Evolutionary conservation across 108 stramenopile species (phyloP).

Genomic region (Cylindrotheca fusiformis): DNA sequence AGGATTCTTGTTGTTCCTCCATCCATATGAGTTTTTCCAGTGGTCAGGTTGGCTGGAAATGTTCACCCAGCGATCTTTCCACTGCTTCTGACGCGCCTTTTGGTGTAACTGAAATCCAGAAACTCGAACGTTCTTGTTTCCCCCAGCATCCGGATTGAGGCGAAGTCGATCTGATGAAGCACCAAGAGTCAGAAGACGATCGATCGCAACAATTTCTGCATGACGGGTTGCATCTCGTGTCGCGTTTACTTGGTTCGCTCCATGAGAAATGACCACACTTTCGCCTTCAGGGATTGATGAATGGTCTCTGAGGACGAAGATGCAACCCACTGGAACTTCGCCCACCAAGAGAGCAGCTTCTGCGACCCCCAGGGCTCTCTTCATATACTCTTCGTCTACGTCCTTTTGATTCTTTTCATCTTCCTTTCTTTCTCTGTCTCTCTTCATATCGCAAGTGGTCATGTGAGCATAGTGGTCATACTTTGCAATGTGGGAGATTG

Average conservation of each 20-base stretch:
- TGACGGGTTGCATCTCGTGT: slow-evolving; percentile 82
- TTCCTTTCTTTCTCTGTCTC: not conserved
- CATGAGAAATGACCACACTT: slow-evolving; percentile 77
- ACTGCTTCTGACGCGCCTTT: slow-evolving; percentile 18
- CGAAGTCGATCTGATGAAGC: slow-evolving; percentile 62
- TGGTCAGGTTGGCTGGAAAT: slow-evolving; percentile 36
- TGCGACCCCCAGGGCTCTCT: slow-evolving; percentile 65
- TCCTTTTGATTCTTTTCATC: slow-evolving; percentile 4
- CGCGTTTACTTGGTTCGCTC: slow-evolving; percentile 87
- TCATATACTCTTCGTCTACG: slow-evolving; percentile 69
- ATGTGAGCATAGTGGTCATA: no score
- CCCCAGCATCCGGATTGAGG: slow-evolving; percentile 35
- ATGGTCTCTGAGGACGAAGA: slow-evolving; percentile 52
- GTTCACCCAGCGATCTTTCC: slow-evolving; percentile 60
- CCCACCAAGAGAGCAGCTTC: slow-evolving; percentile 61
- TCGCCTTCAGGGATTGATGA: not conserved
- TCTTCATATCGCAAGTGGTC: not conserved
- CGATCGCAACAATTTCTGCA: slow-evolving; percentile 83
- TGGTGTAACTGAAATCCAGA: not conserved
- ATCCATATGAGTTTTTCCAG: slow-evolving; percentile 52
- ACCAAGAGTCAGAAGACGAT: slow-evolving; percentile 67
- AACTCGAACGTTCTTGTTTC: not conserved
- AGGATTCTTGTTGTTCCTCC: slow-evolving; percentile 22
- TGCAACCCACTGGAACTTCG: slow-evolving; percentile 87
- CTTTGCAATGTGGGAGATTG: no score